Base-by-base conservation (phyloP, 2,329 filamentous ascomycete species). In the Colletotrichum acutatum region DNA sequence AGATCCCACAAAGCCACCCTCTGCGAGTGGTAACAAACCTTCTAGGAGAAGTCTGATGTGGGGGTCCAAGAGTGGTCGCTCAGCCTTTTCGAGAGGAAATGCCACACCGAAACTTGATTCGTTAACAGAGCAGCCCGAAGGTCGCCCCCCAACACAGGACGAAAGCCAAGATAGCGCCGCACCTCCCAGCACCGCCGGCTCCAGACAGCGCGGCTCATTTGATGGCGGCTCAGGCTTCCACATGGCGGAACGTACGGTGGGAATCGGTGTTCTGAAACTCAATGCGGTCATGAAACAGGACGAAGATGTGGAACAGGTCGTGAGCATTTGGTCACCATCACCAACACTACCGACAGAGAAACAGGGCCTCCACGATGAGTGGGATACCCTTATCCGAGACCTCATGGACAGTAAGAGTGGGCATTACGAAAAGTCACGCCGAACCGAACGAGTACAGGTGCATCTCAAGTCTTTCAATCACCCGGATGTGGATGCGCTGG, bases 391-490 rank as follows among this genome's bases (percentile, higher is more conserved):
- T 60, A 87, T 98, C 68, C 87, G 89, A 46, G 91, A 93, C 60
- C 83, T 97, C n/a, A 86, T 95, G 77, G 90, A 92, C 19, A 96
- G 91, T 79, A 87, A 90, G 42, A 92, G 88, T n/a, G 92, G 93
- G 7, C 89, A 90, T 49, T 97, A 94, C 80, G 92, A 93, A 78
- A 93, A 91, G 78, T 94, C 93, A 26, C 86, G 88, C 67, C 89
- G 90, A 67, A 91, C 94, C 28, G 95, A 96, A 78, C 90, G 94
- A 32, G 84, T 98, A 6, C 93, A 96, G 76, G 85, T 98, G 1
- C 93, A 94, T 73, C 84, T 98, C 16, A 93, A 92, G 76, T 89
- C 93, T 1, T 98, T 98, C 80, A 89, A 91, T 46, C 89, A 93
- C 77, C 86, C 90, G 1, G 95, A 98, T 77, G 91, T 95, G 1